Conservation (phyloP, 2,329 filamentous ascomycete genomes). For the Fusarium brevicatenulatum region DNA sequence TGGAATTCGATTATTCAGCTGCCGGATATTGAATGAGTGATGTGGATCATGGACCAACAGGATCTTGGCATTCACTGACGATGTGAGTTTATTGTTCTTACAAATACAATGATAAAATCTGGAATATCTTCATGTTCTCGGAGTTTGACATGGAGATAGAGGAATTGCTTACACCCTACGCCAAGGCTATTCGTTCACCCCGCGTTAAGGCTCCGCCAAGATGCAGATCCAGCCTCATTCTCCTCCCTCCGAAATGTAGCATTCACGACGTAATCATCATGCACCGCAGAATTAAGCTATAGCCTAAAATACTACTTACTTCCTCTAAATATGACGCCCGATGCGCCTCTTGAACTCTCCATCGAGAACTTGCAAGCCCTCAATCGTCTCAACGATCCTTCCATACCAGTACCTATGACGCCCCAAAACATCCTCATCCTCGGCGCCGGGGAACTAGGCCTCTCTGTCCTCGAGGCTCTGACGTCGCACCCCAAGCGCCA, state of each 20-base stretch:
- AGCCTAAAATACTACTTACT: conserved; percentile 27
- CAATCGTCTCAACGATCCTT: conserved; percentile 38
- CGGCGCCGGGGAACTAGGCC: conserved; percentile 74
- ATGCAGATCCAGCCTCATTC: conserved; percentile 2
- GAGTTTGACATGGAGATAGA: conserved; percentile 27
- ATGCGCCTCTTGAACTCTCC: conserved; percentile 41
- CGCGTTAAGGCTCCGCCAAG: neutral
- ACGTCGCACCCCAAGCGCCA: conserved; percentile 54
- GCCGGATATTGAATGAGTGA: neutral
- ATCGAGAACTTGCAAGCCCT: conserved; percentile 40
- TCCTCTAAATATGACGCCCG: conserved; percentile 20
- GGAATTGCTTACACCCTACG: neutral
- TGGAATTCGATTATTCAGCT: conserved; percentile 2
- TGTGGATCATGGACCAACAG: neutral
- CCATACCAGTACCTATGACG: conserved; percentile 33
- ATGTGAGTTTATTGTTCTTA: neutral
- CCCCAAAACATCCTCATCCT: conserved; percentile 63
- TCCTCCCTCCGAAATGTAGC: neutral
- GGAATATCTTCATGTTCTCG: neutral
- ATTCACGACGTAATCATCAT: conserved; percentile 6
- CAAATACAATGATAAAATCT: neutral
- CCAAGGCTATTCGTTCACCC: conserved; percentile 2
- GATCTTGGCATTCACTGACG: neutral
- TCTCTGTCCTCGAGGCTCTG: conserved; percentile 64
- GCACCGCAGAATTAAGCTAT: conserved; percentile 4